Evolutionary conservation across 2,329 filamentous ascomycete species (phyloP).

Genomic region (Claviceps monticola): DNA sequence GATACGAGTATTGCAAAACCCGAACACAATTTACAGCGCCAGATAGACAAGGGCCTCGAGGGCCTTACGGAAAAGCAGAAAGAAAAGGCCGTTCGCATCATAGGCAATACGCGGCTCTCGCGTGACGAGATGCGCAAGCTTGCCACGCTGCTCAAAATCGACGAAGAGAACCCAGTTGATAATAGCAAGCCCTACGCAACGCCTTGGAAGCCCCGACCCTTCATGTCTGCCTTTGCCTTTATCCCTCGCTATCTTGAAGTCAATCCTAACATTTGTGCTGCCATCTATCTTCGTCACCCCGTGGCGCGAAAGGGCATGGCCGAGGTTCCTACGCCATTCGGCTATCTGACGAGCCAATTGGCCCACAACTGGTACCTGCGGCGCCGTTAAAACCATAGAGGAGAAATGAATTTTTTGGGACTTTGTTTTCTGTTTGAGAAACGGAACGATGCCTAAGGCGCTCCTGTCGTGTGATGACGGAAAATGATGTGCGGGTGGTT

Average conservation of each 20-base stretch:
- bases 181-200: conserved; percentile 71
- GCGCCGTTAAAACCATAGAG: conserved; percentile 42
- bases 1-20: conserved; percentile 7
- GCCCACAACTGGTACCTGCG: conserved; percentile 92
- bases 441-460: too few species aligned
- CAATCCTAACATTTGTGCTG: conserved; percentile 91
- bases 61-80: conserved; percentile 19
- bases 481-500: too few species aligned
- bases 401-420: too few species aligned
- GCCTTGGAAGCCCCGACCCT: conserved; percentile 77
- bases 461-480: too few species aligned
- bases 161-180: conserved; percentile 66
- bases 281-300: conserved; percentile 88
- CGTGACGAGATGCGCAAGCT: conserved; percentile 40
- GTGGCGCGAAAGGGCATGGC: conserved; percentile 70
- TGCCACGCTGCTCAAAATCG: conserved; percentile 41
- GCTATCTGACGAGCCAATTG: conserved; percentile 54
- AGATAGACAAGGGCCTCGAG: conserved; percentile 21
- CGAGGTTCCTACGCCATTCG: conserved; percentile 77
- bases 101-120: conserved; percentile 21
- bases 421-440: too few species aligned
- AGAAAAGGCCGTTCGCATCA: conserved; percentile 19
- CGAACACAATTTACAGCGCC: conserved; percentile 16
- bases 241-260: conserved; percentile 93
- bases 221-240: conserved; percentile 86